Conservation (phyloP, 345 rosid species). For the Lepidium sativum region DNA sequence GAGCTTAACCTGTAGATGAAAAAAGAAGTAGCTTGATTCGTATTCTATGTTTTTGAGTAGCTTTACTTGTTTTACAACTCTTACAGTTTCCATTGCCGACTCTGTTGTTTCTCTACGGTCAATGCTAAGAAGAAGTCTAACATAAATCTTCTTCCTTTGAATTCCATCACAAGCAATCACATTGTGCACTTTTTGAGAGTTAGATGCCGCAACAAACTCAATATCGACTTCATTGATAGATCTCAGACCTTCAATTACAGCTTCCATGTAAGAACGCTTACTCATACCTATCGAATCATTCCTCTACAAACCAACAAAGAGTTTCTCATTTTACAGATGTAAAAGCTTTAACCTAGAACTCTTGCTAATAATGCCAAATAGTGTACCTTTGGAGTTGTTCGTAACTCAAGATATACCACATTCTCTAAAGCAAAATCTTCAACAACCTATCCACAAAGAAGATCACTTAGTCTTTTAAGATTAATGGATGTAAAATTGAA, state of each 20-base stretch:
- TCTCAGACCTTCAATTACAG: constrained; percentile 71
- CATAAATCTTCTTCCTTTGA: constrained; percentile 58
- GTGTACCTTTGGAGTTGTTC: constrained; percentile 95
- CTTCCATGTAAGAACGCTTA: constrained; percentile 90
- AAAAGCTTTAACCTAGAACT: not conserved
- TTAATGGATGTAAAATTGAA: not conserved
- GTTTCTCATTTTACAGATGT: not conserved
- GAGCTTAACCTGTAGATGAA: constrained; percentile 56
- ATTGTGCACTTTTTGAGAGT: constrained; percentile 11
- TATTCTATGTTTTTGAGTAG: not conserved
- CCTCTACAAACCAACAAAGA: constrained; percentile 37
- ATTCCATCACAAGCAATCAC: constrained; percentile 24
- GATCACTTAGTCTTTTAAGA: not conserved
- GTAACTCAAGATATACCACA: constrained; percentile 76
- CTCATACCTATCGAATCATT: constrained; percentile 82
- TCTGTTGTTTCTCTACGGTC: constrained; percentile 86
- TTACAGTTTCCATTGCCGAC: constrained; percentile 91
- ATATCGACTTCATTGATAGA: constrained; percentile 50
- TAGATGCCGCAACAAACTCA: constrained; percentile 31
- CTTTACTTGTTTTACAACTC: constrained; percentile 10
- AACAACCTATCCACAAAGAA: constrained; percentile 43
- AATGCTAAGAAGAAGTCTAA: constrained; percentile 93
- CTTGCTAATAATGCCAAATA: not conserved
- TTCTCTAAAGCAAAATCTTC: constrained; percentile 93
- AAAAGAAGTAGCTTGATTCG: not conserved